Evolutionary conservation across 2,329 filamentous ascomycete species (phyloP).

Genomic region (Elsinoe batatas): DNA sequence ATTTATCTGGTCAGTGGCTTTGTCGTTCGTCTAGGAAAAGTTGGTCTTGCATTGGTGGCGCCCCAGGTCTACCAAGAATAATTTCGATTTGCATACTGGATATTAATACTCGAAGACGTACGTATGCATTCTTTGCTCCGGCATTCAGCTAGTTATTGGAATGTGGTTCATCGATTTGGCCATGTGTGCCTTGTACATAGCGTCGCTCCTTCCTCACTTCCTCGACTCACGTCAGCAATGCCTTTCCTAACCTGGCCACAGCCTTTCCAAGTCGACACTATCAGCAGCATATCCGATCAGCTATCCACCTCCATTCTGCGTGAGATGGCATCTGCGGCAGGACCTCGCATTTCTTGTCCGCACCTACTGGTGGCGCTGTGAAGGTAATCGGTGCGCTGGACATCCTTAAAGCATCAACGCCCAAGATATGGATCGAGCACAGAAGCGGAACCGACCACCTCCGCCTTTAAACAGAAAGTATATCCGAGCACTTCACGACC

Average conservation of each 20-base stretch:
- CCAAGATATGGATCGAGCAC: neutral
- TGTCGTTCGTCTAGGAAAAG: neutral
- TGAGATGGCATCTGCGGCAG: neutral
- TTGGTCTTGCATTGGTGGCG: neutral
- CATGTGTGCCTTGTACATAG: neutral
- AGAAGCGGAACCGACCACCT: neutral
- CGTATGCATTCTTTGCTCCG: neutral
- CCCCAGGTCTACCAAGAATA: neutral
- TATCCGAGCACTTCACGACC: constrained; percentile 85
- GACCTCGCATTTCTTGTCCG: neutral
- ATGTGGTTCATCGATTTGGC: no score
- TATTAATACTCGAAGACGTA: neutral
- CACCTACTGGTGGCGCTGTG: neutral
- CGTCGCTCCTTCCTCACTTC: neutral
- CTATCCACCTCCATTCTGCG: neutral
- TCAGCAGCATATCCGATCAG: neutral
- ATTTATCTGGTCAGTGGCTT: neutral
- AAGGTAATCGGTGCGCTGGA: neutral
- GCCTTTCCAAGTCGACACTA: no score
- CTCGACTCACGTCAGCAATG: neutral
- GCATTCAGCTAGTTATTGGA: neutral
- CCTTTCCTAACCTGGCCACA: no score
- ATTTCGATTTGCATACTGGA: neutral
- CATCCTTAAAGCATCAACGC: neutral
- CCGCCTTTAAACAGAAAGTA: constrained; percentile 79